Evolutionary conservation across 257 asterid genomes (phyloP), one percentile per base, ranked within the genome.

Genomic region (Nicotiana sylvestris): DNA sequence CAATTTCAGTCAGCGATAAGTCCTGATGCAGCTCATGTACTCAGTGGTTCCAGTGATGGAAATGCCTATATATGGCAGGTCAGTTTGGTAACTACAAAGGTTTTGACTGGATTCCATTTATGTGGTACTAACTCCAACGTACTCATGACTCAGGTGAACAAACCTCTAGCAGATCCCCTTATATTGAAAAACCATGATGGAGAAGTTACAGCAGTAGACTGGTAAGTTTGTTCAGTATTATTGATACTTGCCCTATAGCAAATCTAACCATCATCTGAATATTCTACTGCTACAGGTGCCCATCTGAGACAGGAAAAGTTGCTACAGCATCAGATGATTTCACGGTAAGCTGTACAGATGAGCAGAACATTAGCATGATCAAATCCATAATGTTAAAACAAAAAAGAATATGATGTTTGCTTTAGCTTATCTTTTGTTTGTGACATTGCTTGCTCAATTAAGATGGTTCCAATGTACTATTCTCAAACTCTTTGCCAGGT

Each of bases 261-360:
- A 74, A 85, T 66, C 29, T 87, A 74, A 51, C 5, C 67, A 61
- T 61, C 67, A 21, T 62, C 33, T 62, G 67, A 21, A 21, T 62
- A 62, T 77, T 11, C n/a, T 53, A 81, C 82, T 84, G 46, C 86
- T 85, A 68, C 85, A 95, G 98, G 98, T 87, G 94, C 82, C 95
- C 96, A 78, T 92, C 88, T 9, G 97, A 91, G 89, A 88, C 66
- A 64, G 99, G 99, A 78, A 93, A 91, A 83, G 87, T 94, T 80
- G 99, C 99, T 57, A 95, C 99, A 43, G 86, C 93, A 84, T 92
- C 99, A 2, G 98, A 95, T 88, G 99, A 95, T 89, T 91, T 91
- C 92, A 94, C 97, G 2, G 99, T 95, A 92, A 91, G 97, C 85
- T 78, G 57, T 6, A 30, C 67, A 35, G 39, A 62, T 62, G 33